These are phyloP conservation scores for Quercus dentata DNA, from an alignment of 306 rosid genomes.

Conservation along the genomic window DNA sequence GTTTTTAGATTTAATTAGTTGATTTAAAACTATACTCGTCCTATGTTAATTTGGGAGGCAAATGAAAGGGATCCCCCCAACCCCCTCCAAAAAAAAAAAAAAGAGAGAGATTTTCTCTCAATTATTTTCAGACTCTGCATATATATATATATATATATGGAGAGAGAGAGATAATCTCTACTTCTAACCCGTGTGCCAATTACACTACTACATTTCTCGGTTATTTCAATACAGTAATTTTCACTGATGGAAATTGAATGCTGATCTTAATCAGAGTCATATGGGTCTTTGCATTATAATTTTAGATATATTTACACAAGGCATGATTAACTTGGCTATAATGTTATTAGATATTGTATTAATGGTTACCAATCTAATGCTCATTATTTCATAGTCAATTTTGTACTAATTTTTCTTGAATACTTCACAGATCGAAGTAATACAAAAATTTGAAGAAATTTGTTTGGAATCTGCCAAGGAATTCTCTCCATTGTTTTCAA, in stretches of 20 bases:
- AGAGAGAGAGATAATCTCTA: background rate
- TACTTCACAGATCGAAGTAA: constrained; percentile 75
- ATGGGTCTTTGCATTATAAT: background rate
- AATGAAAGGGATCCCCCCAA: background rate
- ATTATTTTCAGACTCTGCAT: background rate
- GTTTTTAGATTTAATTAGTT: background rate
- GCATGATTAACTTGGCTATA: background rate
- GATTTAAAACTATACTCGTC: constrained; percentile 9
- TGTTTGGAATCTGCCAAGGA: constrained; percentile 88
- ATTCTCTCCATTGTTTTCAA: constrained; percentile 61
- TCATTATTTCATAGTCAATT: constrained; percentile 2
- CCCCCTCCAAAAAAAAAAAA: too few species aligned
- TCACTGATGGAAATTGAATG: background rate
- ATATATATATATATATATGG: too few species aligned
- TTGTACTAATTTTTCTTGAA: background rate
- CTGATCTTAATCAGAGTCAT: background rate
- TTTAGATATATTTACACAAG: background rate
- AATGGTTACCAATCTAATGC: constrained; percentile 1
- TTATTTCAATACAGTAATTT: background rate
- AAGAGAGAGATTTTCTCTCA: background rate
- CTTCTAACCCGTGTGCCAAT: background rate
- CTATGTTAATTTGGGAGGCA: background rate
- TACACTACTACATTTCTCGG: background rate
- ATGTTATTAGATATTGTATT: background rate
- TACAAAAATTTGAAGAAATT: constrained; percentile 88